phyloP scores from a whole-genome alignment of 495 filamentous ascomycete species.

The Xylaria bambusicola region DNA sequence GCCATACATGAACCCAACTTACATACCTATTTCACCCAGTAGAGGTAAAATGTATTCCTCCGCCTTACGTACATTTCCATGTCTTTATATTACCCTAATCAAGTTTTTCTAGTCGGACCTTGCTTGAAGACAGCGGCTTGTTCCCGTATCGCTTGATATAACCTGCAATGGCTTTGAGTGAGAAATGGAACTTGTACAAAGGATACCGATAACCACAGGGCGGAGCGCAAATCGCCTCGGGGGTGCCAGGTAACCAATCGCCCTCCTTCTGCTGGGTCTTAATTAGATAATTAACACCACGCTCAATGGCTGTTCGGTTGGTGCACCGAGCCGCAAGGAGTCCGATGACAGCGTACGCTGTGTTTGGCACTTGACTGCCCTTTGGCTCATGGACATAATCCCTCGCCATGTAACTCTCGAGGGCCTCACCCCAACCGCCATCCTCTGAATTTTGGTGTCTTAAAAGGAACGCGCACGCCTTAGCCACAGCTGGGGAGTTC shows the following conservation, averaged over 20 bases:
- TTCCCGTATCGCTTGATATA: conserved; percentile 5
- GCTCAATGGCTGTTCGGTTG: conserved; percentile 61
- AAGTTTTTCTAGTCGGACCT: too few species aligned
- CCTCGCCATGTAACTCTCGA: conserved; percentile 36
- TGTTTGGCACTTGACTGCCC: conserved; percentile 69
- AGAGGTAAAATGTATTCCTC: too few species aligned
- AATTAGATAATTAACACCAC: conserved; percentile 68
- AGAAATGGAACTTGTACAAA: conserved; percentile 87
- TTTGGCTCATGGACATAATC: conserved; percentile 33
- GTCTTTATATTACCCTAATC: too few species aligned
- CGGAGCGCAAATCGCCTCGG: conserved; percentile 88
- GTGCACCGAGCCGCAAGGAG: conserved; percentile 72
- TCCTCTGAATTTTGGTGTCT: conserved; percentile 66
- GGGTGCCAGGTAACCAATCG: conserved; percentile 79
- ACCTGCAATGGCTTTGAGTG: conserved; percentile 45
- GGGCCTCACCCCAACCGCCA: conserved; percentile 76
- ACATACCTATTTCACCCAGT: too few species aligned
- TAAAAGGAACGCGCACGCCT: conserved; percentile 73
- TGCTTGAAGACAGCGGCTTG: not conserved
- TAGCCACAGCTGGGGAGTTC: conserved; percentile 60
- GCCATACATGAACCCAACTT: too few species aligned
- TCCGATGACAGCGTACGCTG: conserved; percentile 72
- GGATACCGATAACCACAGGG: conserved; percentile 89
- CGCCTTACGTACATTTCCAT: too few species aligned
- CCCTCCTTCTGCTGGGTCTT: conserved; percentile 68